These are phyloP conservation scores for Trichoderma koningii DNA, from an alignment of 2,329 filamentous ascomycete genomes.

Conservation along the genomic window DNA sequence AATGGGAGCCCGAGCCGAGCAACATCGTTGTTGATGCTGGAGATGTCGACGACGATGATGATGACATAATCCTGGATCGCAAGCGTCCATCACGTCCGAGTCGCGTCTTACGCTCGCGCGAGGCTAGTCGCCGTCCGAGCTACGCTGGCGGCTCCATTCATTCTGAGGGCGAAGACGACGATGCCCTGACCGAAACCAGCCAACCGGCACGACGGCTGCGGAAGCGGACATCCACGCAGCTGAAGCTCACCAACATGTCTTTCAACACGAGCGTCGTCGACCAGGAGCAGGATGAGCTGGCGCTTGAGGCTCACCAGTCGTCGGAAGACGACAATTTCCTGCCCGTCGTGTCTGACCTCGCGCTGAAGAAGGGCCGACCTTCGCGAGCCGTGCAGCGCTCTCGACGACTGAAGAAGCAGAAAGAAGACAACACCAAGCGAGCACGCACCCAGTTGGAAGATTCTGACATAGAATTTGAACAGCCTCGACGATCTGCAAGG, in stretches of 20 bases:
- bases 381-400: conserved; percentile 32
- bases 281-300: conserved; percentile 40
- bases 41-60: conserved; percentile 36
- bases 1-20: conserved; percentile 36
- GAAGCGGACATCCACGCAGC: conserved; percentile 34
- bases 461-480: conserved; percentile 57
- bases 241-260: conserved; percentile 33
- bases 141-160: not conserved
- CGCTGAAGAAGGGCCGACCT: conserved; percentile 32
- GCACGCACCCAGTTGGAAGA: conserved; percentile 35
- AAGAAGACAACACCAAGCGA: conserved; percentile 17
- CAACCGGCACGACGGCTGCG: conserved; percentile 32
- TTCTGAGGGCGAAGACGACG: conserved; percentile 31
- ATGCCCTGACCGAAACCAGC: not conserved
- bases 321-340: conserved; percentile 41
- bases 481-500: conserved; percentile 52
- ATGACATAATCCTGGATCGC: conserved; percentile 24
- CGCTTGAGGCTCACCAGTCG: conserved; percentile 34
- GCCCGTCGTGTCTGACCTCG: conserved; percentile 44
- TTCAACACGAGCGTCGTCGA: conserved; percentile 32
- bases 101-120: conserved; percentile 35
- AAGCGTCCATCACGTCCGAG: conserved; percentile 4
- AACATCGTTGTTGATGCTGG: conserved; percentile 34
- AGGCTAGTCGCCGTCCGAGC: conserved; percentile 29
- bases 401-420: conserved; percentile 31